phyloP scores from a whole-genome alignment of 2,329 filamentous ascomycete genomes.

The Penicillium sp. region DNA sequence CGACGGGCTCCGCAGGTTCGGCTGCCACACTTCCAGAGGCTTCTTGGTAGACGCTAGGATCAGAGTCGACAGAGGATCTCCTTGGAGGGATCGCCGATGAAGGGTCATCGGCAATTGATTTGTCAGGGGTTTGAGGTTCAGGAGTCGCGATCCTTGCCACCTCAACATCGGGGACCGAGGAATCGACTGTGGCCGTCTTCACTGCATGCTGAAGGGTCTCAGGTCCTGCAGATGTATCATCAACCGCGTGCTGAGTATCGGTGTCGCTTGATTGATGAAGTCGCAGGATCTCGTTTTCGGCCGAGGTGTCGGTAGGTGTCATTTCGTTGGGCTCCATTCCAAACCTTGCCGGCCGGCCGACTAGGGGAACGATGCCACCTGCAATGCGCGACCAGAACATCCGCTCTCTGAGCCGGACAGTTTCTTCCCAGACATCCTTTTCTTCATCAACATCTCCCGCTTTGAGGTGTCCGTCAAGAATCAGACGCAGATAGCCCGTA shows the following conservation, averaged over 20 bases:
- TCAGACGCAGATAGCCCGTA: conserved; percentile 82
- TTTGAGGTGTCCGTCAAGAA: conserved; percentile 89
- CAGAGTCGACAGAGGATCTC: conserved; percentile 20
- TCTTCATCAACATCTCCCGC: conserved; percentile 80
- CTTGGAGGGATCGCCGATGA: conserved; percentile 8
- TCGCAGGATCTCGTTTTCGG: no score
- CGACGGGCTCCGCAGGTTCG: background rate
- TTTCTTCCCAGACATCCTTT: conserved; percentile 90
- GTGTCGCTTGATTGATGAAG: conserved; percentile 12
- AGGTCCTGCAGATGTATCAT: no score
- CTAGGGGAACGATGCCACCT: conserved; percentile 77
- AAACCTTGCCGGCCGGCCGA: conserved; percentile 29
- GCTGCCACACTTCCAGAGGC: conserved; percentile 6
- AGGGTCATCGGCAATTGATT: conserved; percentile 5
- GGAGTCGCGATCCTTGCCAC: conserved; percentile 9
- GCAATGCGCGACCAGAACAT: conserved; percentile 97
- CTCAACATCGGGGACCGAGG: conserved; percentile 7
- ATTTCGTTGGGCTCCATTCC: conserved; percentile 20
- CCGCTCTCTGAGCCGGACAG: conserved; percentile 79
- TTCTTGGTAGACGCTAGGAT: conserved; percentile 24
- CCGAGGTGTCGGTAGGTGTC: no score
- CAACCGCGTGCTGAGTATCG: conserved; percentile 3
- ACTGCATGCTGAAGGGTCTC: no score
- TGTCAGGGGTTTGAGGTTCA: conserved; percentile 10
- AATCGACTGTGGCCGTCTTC: conserved; percentile 4